These are phyloP conservation scores for Rhodotorula sp. DNA, from an alignment of 1,284 basidiomycete genomes.

Conservation along the genomic window DNA sequence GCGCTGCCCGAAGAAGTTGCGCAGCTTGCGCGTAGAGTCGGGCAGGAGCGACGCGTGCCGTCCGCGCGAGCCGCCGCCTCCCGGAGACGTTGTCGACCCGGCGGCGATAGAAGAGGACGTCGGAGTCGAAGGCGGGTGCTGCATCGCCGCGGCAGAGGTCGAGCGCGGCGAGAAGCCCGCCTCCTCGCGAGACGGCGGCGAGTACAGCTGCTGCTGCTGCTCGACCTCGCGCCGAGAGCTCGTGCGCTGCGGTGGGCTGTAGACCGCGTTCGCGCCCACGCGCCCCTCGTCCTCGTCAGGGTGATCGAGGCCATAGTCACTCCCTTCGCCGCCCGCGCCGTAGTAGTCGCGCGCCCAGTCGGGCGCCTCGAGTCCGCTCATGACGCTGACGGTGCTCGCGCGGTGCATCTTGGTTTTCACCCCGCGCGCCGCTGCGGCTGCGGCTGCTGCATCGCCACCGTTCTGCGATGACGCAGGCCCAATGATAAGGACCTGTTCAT, in stretches of 20 bases:
- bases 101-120: neutral
- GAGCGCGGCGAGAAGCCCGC: too few species aligned
- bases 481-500: conserved; percentile 2
- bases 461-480: neutral
- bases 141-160: too few species aligned
- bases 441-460: neutral
- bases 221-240: conserved; percentile 12
- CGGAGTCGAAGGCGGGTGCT: neutral
- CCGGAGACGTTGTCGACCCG: conserved; percentile 22
- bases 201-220: neutral
- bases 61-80: neutral
- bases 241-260: conserved; percentile 27
- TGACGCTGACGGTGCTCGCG: conserved; percentile 88
- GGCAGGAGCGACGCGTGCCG: conserved; percentile 5
- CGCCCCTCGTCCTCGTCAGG: neutral
- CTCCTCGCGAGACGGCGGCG: too few species aligned
- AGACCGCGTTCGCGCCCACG: neutral
- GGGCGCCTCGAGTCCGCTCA: conserved; percentile 76
- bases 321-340: conserved; percentile 9
- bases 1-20: conserved; percentile 97
- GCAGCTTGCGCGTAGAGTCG: conserved; percentile 58
- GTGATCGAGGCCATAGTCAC: conserved; percentile 3
- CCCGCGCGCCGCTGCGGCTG: neutral
- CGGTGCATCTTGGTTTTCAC: conserved; percentile 73
- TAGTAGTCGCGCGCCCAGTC: conserved; percentile 38